Evolutionary conservation across 2,329 filamentous ascomycete genomes (phyloP), one percentile per base, ranked within the genome.

Genomic region (Paracamarosporium sp.): DNA sequence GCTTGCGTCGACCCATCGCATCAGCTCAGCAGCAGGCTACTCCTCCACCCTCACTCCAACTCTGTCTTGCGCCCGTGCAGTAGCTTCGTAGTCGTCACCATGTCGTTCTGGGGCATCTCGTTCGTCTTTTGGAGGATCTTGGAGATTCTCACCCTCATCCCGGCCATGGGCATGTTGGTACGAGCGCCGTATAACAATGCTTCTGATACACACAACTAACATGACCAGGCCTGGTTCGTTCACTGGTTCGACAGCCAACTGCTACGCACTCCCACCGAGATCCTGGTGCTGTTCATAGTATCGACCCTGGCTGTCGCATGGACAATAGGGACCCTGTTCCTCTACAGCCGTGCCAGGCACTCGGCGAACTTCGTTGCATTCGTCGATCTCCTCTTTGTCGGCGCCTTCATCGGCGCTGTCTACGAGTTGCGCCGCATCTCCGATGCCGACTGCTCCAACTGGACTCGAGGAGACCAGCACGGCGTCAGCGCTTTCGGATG

Each of bases 221-320:
- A 1, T 24, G 12, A 35, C 9, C 17, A 50, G 47, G 66, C 84
- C 62, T 88, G 83, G 75, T 88, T 89, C 73, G 85, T 89, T 68
- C 71, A 87, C 67, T 81, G 80, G 69, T 88, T 82, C 77, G 79
- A 85, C 61, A 76, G 81, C 59, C 79, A 78, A 66, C 86, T 86
- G 74, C 73, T 80, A 57, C 81, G 88, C 59, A 88, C 86, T 5
- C 86, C 86, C 20, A 74, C 77, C 57, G 86, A 83, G 70, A 84
- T 88, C 70, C 81, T 89, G 43, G 81, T 88, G 41, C 82, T 88
- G 50, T 89, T 89, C 81, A 88, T 89, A 61, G 83, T 86, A 65
- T 85, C 83, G 36, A 83, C 86, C 6, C 79, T 89, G 36, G 86
- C 82, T 45, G 78, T 82, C 57, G 86, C 84, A 60, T 89, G 86